Evolutionary conservation across 2,329 filamentous ascomycete species (phyloP), one percentile per base, ranked within the genome.

Genomic region (Chaetothyriales sp.): DNA sequence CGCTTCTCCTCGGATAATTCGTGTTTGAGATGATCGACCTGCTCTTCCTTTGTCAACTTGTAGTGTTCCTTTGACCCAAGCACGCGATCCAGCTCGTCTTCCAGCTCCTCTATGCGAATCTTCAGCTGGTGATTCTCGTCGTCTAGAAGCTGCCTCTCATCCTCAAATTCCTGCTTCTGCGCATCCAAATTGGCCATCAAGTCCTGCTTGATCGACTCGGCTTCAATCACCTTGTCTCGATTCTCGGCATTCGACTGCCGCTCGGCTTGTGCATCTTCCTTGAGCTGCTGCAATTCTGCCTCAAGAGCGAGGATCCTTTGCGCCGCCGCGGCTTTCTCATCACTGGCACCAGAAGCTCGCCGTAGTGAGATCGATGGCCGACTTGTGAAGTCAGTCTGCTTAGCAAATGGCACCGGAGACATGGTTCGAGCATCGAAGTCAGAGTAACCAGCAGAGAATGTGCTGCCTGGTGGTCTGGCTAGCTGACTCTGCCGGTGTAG

Each of bases 131-230:
- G 83, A 51, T 92, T 81, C 63, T 96, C 89, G 15, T 79, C 74
- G 59, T 95, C 86, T 0, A 96, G 73, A 8, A 81, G 84, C 61
- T 84, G 86, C 42, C 92, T 80, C 66, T 96, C 90, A 47, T 82
- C 80, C 36, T 84, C 74, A 59, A 95, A 95, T 62, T 96, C 82
- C 22, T 80, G 80, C 66, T 95, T 87, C 57, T 93, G 78, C 10
- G 89, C 85, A 63, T 96, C 88, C 70, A 98, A 86, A 62, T 98
- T 98, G 57, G 86, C 83, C 68, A 98, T 80, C 8, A 98, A 78
- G 65, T 96, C 92, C 60, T 85, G 84, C 66, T 98, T 98, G 1
- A 85, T 95, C 2, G 86, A 89, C 59, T 92, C 86, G 5, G 80
- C 86, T 65, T 96, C 90, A 56, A 92, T 80, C 54, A 95, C 61